Conservation (phyloP, 352 stramenopile species). For the Discostella stelligera region DNA sequence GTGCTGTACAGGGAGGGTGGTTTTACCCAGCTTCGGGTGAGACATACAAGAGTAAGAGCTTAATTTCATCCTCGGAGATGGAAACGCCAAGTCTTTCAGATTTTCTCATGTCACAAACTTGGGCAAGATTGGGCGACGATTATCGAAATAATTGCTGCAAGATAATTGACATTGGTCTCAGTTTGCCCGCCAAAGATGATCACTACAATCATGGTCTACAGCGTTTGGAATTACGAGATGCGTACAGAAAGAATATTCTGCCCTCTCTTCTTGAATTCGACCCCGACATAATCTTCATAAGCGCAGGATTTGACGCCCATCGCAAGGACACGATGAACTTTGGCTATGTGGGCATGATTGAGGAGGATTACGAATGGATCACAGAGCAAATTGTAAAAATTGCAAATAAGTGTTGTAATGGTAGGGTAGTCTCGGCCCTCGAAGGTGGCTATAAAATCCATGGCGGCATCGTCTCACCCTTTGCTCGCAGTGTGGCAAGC, state of each 20-base stretch:
- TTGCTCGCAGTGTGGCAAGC: constrained; percentile 74
- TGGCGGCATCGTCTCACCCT: constrained; percentile 78
- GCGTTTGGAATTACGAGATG: constrained; percentile 74
- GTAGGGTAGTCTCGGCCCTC: constrained; percentile 83
- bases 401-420: constrained; percentile 81
- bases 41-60: constrained; percentile 55
- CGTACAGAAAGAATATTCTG: constrained; percentile 77
- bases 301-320: constrained; percentile 81
- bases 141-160: constrained; percentile 73
- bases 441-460: constrained; percentile 87
- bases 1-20: constrained; percentile 57
- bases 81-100: constrained; percentile 68
- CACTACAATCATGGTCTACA: constrained; percentile 66
- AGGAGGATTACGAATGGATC: constrained; percentile 84
- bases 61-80: constrained; percentile 56
- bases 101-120: constrained; percentile 77
- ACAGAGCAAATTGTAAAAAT: constrained; percentile 81
- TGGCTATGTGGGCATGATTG: constrained; percentile 83
- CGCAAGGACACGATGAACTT: constrained; percentile 82
- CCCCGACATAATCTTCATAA: constrained; percentile 84
- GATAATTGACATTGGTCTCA: constrained; percentile 79
- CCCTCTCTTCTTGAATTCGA: constrained; percentile 75
- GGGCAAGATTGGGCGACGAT: constrained; percentile 73
- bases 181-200: constrained; percentile 59
- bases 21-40: constrained; percentile 84